These are phyloP conservation scores for Rosellinia necatrix DNA, from an alignment of 2,329 filamentous ascomycete genomes.

Conservation along the genomic window DNA sequence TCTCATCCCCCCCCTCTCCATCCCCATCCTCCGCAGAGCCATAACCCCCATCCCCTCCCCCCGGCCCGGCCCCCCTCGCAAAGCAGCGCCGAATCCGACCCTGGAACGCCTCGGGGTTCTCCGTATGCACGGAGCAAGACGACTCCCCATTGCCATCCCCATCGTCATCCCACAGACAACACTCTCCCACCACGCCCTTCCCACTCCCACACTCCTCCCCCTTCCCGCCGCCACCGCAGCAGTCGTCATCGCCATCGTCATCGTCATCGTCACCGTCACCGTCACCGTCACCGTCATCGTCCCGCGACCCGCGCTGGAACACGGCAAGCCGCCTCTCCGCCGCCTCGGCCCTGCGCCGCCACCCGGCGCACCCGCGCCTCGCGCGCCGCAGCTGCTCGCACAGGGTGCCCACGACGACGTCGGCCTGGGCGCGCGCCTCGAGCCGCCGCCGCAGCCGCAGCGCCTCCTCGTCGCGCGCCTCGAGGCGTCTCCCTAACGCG, in stretches of 20 bases:
- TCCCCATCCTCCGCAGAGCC: neutral
- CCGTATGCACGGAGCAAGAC: slow-evolving; percentile 22
- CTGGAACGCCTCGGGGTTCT: slow-evolving; percentile 22
- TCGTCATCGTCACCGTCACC: neutral
- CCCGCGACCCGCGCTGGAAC: slow-evolving; percentile 44
- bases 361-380: slow-evolving; percentile 50
- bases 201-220: neutral
- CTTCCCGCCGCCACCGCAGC: neutral
- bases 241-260: neutral
- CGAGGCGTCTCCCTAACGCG: slow-evolving; percentile 53
- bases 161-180: neutral
- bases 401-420: slow-evolving; percentile 51
- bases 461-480: slow-evolving; percentile 51
- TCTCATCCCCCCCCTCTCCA: neutral
- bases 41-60: slow-evolving; percentile 9
- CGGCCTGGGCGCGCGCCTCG: slow-evolving; percentile 48
- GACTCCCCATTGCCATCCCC: too few relatives aligned
- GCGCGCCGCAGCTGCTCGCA: slow-evolving; percentile 53
- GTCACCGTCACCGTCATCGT: neutral
- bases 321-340: slow-evolving; percentile 58
- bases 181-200: too few relatives aligned
- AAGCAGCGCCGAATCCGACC: slow-evolving; percentile 18
- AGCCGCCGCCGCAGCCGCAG: slow-evolving; percentile 51
- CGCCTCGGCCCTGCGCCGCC: slow-evolving; percentile 59
- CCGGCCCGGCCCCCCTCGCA: neutral